These are phyloP conservation scores for Leccinum subspadiceum DNA, from an alignment of 1,284 basidiomycete species.

Conservation along the genomic window DNA sequence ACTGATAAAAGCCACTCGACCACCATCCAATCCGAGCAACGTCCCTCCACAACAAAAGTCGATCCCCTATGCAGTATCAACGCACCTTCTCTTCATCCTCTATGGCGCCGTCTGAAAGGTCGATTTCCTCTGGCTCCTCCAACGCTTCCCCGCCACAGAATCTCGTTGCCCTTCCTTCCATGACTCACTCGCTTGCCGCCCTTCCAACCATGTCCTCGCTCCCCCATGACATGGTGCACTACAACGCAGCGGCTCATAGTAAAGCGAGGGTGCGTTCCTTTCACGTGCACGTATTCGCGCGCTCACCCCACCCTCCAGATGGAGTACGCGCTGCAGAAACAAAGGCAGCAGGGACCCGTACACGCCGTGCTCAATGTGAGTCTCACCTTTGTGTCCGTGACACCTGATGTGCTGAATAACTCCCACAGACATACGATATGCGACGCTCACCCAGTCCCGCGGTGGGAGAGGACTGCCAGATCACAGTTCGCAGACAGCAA, in stretches of 20 bases:
- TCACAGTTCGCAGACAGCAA: slow-evolving; percentile 34
- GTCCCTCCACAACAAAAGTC: slow-evolving; percentile 15
- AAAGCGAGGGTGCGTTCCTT: slow-evolving; percentile 25
- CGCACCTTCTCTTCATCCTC: slow-evolving; percentile 32
- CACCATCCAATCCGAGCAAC: not conserved
- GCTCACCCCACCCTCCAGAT: slow-evolving; percentile 24
- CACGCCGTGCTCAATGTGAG: slow-evolving; percentile 30
- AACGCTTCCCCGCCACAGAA: slow-evolving; percentile 31
- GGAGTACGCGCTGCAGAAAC: slow-evolving; percentile 31
- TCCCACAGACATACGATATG: slow-evolving; percentile 28
- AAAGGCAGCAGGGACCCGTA: slow-evolving; percentile 28
- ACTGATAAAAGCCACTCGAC: slow-evolving; percentile 27
- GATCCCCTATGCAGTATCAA: slow-evolving; percentile 32
- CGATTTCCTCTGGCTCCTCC: slow-evolving; percentile 33
- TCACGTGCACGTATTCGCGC: not conserved
- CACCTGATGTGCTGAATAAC: slow-evolving; percentile 9
- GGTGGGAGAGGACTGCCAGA: slow-evolving; percentile 29
- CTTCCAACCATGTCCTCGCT: slow-evolving; percentile 33
- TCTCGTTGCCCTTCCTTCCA: slow-evolving; percentile 31
- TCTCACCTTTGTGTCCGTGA: slow-evolving; percentile 2
- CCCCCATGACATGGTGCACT: slow-evolving; percentile 32
- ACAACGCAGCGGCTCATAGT: slow-evolving; percentile 30
- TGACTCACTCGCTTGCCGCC: slow-evolving; percentile 33
- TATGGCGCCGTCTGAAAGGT: slow-evolving; percentile 34
- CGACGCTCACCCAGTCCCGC: slow-evolving; percentile 34